Conservation (phyloP, 805 yeast genomes). For the Lachancea sp. region DNA sequence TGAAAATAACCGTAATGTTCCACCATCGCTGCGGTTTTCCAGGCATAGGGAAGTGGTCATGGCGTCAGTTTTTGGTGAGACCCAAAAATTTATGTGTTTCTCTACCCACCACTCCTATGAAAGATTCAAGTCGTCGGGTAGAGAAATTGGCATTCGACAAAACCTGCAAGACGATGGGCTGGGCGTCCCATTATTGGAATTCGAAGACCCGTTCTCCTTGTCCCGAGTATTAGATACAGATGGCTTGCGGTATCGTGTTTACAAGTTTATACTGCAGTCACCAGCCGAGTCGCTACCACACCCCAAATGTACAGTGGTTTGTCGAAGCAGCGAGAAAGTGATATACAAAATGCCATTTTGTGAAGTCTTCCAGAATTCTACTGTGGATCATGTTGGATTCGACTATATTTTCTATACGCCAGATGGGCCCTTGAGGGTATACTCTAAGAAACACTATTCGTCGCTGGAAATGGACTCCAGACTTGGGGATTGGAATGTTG, state of each 20-base stretch:
- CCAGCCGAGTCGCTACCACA: slow-evolving; percentile 1
- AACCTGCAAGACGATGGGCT: slow-evolving; percentile 5
- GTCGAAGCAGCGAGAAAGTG: not conserved
- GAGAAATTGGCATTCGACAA: not conserved
- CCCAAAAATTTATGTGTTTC: slow-evolving; percentile 3
- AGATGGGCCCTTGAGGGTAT: not conserved
- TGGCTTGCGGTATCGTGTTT: not conserved
- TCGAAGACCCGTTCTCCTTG: slow-evolving; percentile 3
- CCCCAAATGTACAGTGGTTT: not conserved
- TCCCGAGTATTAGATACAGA: not conserved
- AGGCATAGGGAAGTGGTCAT: slow-evolving; percentile 8
- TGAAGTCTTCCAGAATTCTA: not conserved
- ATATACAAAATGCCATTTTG: slow-evolving; percentile 8
- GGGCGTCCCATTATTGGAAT: slow-evolving; percentile 7
- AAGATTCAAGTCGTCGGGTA: not conserved
- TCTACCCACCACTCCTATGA: slow-evolving; percentile 9
- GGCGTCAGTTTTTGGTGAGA: not conserved
- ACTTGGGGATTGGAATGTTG: slow-evolving; percentile 8
- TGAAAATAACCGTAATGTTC: slow-evolving; percentile 1
- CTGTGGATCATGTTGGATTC: not conserved
- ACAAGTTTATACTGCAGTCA: slow-evolving; percentile 4
- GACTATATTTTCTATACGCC: slow-evolving; percentile 1
- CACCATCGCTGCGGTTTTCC: slow-evolving; percentile 7
- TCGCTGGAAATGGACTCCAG: slow-evolving; percentile 1
- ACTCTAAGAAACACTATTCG: not conserved